Percentiles rank a stretch among this genome's conserved stretches.
Evolutionary conservation across 2,329 filamentous ascomycete genomes (phyloP).

Genomic region (Triangularia setosa): DNA sequence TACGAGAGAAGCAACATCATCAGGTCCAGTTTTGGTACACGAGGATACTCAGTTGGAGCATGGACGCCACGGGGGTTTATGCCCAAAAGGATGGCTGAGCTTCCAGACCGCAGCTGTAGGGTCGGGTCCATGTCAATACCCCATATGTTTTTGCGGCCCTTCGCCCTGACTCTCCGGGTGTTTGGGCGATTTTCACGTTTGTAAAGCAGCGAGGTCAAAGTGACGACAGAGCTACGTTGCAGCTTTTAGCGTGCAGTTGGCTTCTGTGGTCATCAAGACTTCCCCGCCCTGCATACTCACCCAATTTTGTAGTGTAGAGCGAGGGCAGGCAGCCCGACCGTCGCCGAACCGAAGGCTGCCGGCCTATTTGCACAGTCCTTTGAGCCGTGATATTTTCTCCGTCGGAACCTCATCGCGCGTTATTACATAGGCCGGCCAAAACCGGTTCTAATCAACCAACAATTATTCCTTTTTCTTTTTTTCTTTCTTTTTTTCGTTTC

Average conservation of each 20-base stretch:
- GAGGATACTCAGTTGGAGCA: not conserved
- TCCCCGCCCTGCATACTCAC: slow-evolving; percentile 9
- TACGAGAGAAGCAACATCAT: not conserved
- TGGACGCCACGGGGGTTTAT: not conserved
- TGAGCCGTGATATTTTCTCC: not conserved
- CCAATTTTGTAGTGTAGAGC: slow-evolving; percentile 19
- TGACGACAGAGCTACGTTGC: not conserved
- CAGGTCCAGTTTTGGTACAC: not conserved
- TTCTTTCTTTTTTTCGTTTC: not conserved
- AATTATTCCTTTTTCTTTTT: slow-evolving; percentile 1
- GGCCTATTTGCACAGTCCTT: not conserved
- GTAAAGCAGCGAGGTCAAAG: not conserved
- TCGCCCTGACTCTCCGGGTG: not conserved
- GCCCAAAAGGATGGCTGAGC: not conserved
- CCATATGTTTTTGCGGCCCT: not conserved
- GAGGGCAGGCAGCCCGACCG: slow-evolving; percentile 14
- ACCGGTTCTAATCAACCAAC: slow-evolving; percentile 1
- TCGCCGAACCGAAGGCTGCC: slow-evolving; percentile 2
- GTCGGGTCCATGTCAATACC: slow-evolving; percentile 20
- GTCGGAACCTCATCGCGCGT: not conserved
- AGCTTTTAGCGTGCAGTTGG: not conserved
- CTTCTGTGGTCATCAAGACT: not conserved
- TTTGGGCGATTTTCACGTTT: not conserved
- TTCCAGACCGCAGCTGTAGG: not conserved
- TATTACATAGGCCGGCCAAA: slow-evolving; percentile 2